Base-by-base conservation (phyloP, 2,329 filamentous ascomycete species). In the Colletotrichum trifolii region DNA sequence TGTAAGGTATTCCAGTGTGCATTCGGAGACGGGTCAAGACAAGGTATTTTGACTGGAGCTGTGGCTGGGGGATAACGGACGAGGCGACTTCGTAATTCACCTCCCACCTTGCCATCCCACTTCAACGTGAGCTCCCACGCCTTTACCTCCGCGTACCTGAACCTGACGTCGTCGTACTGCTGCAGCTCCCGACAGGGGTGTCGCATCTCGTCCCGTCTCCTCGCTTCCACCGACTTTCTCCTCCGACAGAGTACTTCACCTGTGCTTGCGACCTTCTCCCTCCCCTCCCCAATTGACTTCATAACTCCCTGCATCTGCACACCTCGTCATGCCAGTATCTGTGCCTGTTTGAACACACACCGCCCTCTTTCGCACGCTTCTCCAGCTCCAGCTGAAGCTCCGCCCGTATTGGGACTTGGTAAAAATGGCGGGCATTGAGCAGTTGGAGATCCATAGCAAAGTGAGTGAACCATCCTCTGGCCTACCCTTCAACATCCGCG, bases 391-490 rank as follows among this genome's bases (percentile, higher is more conserved):
- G 57, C 62, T 50, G 17, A n/a, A 61, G 50, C 62, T 61, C 33
- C 56, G n/a, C 34, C 36, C 15, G 6, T 40, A 52, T 45, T 25
- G 25, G 25, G 25, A 25, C 25, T 15, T 56, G 46, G 55, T 54
- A 53, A 79, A 70, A 66, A 97, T 97, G 94, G 94, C 93, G 66
- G 93, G 92, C 75, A 96, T 98, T 84, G 96, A 99, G 83, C 93
- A 96, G 82, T 86, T 99, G 71, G 93, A 98, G 79, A 93, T 99
- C 71, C 95, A 97, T 80, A 97, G 94, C 88, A 97, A 96, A 89
- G 95, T 96, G 86, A 71, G 83, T 74, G 61, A 52, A 38, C 34
- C 25, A 34, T 38, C 39, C 46, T 47, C 39, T 54, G 25, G 36
- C 57, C 46, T 36, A 47, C 52, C 42, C 56, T 42, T 42, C 35